phyloP scores from a whole-genome alignment of 2,329 filamentous ascomycete genomes.

The Amylocarpus encephaloides region DNA sequence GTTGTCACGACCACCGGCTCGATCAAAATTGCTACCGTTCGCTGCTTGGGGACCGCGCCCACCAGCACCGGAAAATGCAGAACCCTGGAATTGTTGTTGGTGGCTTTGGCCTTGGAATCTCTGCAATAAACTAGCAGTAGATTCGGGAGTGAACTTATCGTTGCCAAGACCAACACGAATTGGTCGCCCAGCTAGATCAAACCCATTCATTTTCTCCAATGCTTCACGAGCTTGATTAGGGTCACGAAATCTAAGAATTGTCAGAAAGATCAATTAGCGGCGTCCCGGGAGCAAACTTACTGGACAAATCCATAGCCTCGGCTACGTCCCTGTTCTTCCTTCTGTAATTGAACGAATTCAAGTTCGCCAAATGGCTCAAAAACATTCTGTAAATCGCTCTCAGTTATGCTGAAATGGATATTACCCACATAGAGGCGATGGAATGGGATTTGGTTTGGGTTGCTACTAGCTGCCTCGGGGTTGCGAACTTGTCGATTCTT shows the following conservation, averaged over 20 bases:
- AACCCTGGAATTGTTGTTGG: constrained; percentile 73
- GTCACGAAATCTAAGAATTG: constrained; percentile 68
- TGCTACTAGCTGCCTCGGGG: constrained; percentile 58
- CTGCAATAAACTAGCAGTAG: constrained; percentile 85
- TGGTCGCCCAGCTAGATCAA: constrained; percentile 92
- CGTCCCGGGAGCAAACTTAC: constrained; percentile 49
- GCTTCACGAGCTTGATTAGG: constrained; percentile 88
- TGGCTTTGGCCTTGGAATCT: constrained; percentile 78
- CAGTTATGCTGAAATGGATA: constrained; percentile 98
- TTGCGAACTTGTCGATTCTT: constrained; percentile 96
- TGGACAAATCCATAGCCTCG: constrained; percentile 98
- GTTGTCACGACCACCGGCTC: constrained; percentile 79
- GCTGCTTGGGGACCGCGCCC: constrained; percentile 79
- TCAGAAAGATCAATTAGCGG: constrained; percentile 31
- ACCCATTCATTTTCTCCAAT: constrained; percentile 98
- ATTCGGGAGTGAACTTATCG: constrained; percentile 99
- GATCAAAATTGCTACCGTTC: constrained; percentile 73
- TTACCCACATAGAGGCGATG: constrained; percentile 98
- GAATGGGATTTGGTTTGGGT: constrained; percentile 84
- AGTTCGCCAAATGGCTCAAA: constrained; percentile 97
- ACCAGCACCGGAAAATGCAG: constrained; percentile 83
- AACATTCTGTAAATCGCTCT: constrained; percentile 89
- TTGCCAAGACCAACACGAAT: constrained; percentile 99
- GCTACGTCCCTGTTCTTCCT: constrained; percentile 85
- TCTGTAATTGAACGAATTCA: constrained; percentile 95